Conservation (phyloP, 495 filamentous ascomycete species). For the Annulohypoxylon bovei region DNA sequence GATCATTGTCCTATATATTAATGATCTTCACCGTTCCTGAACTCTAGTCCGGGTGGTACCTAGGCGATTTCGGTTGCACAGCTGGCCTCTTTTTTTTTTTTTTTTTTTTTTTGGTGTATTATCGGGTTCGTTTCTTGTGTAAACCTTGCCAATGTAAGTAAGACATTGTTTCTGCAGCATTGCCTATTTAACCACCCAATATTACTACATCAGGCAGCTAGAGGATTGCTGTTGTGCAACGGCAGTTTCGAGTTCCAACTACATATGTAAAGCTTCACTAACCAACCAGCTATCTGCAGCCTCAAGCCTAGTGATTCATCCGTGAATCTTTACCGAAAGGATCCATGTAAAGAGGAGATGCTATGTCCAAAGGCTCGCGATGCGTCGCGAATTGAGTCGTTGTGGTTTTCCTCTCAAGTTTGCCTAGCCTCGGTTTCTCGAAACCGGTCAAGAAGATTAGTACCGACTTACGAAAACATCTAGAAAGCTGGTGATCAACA, state of each 20-base stretch:
- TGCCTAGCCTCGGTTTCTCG: conserved; percentile 9
- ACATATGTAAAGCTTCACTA: conserved; percentile 22
- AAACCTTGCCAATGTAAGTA: conserved; percentile 4
- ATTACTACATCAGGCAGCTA: conserved; percentile 30
- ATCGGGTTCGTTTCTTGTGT: neutral
- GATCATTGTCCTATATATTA: conserved; percentile 29
- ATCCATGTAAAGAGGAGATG: conserved; percentile 4
- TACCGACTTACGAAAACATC: neutral
- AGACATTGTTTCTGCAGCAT: conserved; percentile 18
- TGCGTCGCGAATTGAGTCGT: neutral
- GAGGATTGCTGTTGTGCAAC: conserved; percentile 34
- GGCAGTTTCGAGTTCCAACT: conserved; percentile 32
- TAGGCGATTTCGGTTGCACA: conserved; percentile 13
- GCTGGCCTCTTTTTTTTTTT: conserved; percentile 3
- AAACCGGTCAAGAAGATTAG: conserved; percentile 6
- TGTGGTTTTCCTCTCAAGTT: conserved; percentile 9
- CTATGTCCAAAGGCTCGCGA: conserved; percentile 5
- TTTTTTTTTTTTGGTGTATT: neutral
- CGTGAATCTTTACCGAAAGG: conserved; percentile 28
- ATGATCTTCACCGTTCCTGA: conserved; percentile 39
- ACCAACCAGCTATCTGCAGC: conserved; percentile 27
- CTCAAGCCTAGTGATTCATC: conserved; percentile 19
- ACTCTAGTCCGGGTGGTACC: conserved; percentile 20
- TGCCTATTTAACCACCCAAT: conserved; percentile 29
- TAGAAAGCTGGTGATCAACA: neutral